Percentiles rank a stretch among this genome's conserved stretches.
Evolutionary conservation across 2,329 filamentous ascomycete species (phyloP).

Genomic region (Beauveria scarabaeidicola): DNA sequence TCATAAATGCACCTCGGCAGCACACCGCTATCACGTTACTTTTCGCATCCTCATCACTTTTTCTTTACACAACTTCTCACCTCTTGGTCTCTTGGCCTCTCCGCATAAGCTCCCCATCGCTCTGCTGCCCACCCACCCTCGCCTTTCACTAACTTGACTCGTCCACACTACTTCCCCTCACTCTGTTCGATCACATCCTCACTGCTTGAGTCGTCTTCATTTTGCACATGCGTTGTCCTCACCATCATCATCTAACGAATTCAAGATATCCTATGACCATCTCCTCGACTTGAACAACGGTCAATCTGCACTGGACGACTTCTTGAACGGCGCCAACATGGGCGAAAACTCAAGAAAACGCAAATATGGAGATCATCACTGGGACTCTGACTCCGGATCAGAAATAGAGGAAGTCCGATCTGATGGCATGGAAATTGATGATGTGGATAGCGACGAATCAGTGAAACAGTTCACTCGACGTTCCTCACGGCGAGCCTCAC

Average conservation of each 20-base stretch:
- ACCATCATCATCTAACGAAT: background rate
- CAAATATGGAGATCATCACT: constrained; percentile 23
- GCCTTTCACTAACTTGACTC: background rate
- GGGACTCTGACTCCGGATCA: constrained; percentile 20
- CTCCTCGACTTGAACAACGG: constrained; percentile 27
- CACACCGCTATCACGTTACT: background rate
- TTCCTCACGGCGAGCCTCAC: constrained; percentile 7
- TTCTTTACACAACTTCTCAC: background rate
- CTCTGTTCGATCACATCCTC: too few relatives aligned
- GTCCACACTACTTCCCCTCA: background rate
- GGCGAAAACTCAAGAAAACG: constrained; percentile 21
- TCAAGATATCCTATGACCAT: constrained; percentile 23
- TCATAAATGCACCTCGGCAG: background rate
- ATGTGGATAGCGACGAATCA: constrained; percentile 18
- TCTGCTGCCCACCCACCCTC: background rate
- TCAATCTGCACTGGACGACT: constrained; percentile 19
- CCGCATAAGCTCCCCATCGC: background rate
- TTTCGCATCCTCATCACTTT: background rate
- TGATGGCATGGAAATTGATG: constrained; percentile 21
- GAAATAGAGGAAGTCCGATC: constrained; percentile 12
- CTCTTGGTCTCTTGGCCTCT: background rate
- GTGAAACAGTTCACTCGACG: constrained; percentile 1
- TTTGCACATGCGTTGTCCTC: background rate
- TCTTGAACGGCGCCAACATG: constrained; percentile 15
- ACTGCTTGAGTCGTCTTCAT: background rate